phyloP scores from a whole-genome alignment of 164 flowering plant genomes.

The Vitis rupestris region DNA sequence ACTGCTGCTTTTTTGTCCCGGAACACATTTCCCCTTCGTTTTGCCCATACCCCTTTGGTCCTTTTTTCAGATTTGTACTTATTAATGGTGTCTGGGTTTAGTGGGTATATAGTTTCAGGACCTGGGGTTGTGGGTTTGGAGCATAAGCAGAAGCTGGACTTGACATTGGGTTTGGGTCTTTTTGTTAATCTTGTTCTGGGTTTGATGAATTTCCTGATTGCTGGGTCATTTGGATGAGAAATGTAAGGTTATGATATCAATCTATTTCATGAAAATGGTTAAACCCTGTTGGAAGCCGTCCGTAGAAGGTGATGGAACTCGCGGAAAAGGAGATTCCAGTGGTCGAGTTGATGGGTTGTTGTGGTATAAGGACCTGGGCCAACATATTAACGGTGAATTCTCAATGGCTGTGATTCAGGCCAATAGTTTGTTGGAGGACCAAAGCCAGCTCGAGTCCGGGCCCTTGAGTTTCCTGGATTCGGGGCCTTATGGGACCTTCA shows the following conservation, averaged over 20 bases:
- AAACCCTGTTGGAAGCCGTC: constrained; percentile 57
- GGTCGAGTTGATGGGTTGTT: constrained; percentile 52
- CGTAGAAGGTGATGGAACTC: constrained; percentile 18
- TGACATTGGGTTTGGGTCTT: constrained; percentile 12
- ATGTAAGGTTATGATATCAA: constrained; percentile 5
- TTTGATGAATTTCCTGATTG: constrained; percentile 19
- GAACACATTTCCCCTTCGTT: constrained; percentile 13
- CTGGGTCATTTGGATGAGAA: constrained; percentile 27
- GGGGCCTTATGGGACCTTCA: constrained; percentile 58
- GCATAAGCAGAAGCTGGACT: constrained; percentile 32
- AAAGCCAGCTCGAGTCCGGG: constrained; percentile 71
- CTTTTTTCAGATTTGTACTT: constrained; percentile 10
- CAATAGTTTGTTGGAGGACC: constrained; percentile 56
- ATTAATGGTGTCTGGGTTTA: constrained; percentile 30
- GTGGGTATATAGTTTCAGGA: constrained; percentile 21
- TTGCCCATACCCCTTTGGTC: constrained; percentile 50
- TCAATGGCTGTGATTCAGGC: constrained; percentile 78
- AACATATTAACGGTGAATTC: constrained; percentile 55
- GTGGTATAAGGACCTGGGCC: constrained; percentile 64
- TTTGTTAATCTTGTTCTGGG: constrained; percentile 11
- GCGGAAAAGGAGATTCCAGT: constrained; percentile 11
- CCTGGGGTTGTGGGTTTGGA: constrained; percentile 17
- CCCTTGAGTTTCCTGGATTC: constrained; percentile 35
- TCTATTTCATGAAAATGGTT: constrained; percentile 32
- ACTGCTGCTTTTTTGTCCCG: constrained; percentile 38